A percentile compares a stretch with the other conserved stretches of the same genome.
These are phyloP conservation scores for Sporothrix protearum DNA, from an alignment of 2,329 filamentous ascomycete genomes.

Conservation along the genomic window DNA sequence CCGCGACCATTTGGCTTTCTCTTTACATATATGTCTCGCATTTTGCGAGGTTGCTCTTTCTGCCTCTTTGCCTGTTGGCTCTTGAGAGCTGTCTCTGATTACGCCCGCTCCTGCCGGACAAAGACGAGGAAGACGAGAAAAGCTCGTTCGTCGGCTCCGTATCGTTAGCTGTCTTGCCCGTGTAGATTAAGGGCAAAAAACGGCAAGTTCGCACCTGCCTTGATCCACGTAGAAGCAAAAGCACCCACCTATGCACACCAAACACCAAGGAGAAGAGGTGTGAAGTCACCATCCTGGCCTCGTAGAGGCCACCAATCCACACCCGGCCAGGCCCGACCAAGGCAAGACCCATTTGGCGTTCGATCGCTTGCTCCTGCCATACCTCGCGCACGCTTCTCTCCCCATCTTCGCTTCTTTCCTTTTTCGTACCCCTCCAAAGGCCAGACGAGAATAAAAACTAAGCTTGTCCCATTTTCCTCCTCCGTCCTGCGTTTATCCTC, in stretches of 20 bases:
- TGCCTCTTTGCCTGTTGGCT: neutral
- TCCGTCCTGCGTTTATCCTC: neutral
- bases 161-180: neutral
- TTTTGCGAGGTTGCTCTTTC: neutral
- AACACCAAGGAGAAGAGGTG: neutral
- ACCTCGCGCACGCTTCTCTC: neutral
- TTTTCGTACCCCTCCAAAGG: neutral
- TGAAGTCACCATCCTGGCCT: constrained; percentile 12
- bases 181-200: neutral
- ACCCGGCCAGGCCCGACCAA: neutral
- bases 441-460: constrained; percentile 2
- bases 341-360: neutral
- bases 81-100: neutral
- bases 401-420: constrained; percentile 3
- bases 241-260: constrained; percentile 1
- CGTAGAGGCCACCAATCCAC: constrained; percentile 1
- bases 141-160: neutral
- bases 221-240: neutral
- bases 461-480: neutral
- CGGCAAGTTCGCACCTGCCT: neutral
- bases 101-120: constrained; percentile 10
- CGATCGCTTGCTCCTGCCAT: constrained; percentile 7
- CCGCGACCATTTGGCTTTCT: neutral
- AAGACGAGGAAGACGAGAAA: neutral
- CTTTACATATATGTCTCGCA: neutral